These are phyloP conservation scores for Dipodascus albidus DNA, from an alignment of 805 yeast species.

Conservation along the genomic window DNA sequence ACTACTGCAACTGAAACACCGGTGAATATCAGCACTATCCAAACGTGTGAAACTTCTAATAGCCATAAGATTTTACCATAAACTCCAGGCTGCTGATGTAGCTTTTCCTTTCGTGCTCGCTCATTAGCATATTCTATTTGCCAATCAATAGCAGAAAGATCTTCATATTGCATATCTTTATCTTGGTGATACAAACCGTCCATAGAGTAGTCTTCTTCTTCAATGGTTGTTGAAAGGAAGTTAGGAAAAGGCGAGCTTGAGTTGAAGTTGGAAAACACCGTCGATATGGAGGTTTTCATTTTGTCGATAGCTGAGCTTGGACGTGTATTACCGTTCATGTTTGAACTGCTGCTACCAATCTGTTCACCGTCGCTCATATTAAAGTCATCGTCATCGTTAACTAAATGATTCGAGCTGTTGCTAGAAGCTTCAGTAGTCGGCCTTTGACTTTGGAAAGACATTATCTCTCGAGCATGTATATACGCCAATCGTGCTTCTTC, in stretches of 20 bases:
- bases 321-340: background rate
- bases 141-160: constrained; percentile 26
- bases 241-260: background rate
- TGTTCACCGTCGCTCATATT: background rate
- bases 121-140: constrained; percentile 23
- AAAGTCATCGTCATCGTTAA: background rate
- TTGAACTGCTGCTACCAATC: background rate
- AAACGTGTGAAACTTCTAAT: constrained; percentile 31
- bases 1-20: constrained; percentile 67
- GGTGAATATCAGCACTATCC: constrained; percentile 59
- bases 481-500: too few species aligned
- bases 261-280: background rate
- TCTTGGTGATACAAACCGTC: background rate
- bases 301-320: background rate
- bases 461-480: too few species aligned
- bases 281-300: background rate
- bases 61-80: constrained; percentile 18
- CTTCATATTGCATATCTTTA: constrained; percentile 3
- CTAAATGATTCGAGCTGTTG: too few species aligned
- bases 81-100: constrained; percentile 9
- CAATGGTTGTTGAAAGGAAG: background rate
- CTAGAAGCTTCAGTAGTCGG: background rate
- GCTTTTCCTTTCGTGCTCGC: constrained; percentile 10
- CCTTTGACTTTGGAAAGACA: background rate
- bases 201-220: background rate